These are phyloP conservation scores for Annulohypoxylon maeteangense DNA, from an alignment of 495 filamentous ascomycete species.

Conservation along the genomic window DNA sequence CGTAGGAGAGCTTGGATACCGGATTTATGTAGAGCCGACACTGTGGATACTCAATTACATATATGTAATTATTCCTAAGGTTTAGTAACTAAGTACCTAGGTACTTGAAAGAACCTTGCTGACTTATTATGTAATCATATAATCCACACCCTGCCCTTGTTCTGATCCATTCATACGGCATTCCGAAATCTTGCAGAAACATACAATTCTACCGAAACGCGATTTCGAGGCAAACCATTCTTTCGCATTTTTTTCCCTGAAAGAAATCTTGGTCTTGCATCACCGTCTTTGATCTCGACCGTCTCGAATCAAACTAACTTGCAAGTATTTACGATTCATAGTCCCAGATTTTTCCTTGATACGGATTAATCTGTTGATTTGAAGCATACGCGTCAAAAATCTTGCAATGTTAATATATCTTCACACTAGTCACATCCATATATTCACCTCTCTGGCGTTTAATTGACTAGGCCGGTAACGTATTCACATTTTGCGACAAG, in stretches of 20 bases:
- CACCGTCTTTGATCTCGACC: conserved; percentile 20
- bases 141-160: conserved; percentile 15
- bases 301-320: not conserved
- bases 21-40: not conserved
- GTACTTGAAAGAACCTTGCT: no score
- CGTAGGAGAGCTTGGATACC: not conserved
- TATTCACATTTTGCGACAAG: not conserved
- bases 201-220: conserved; percentile 5
- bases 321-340: not conserved
- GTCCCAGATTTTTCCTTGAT: not conserved
- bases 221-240: conserved; percentile 9
- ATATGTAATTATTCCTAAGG: no score
- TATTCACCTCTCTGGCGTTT: not conserved
- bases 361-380: conserved; percentile 11
- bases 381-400: conserved; percentile 32
- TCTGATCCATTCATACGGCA: conserved; percentile 7
- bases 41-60: not conserved
- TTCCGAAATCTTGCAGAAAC: conserved; percentile 7
- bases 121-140: conserved; percentile 3
- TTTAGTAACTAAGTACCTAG: not conserved
- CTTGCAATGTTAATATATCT: conserved; percentile 24
- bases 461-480: conserved; percentile 12
- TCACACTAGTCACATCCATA: conserved; percentile 8
- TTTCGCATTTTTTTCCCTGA: conserved; percentile 15
- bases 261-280: conserved; percentile 23